Percentiles rank a stretch among this genome's conserved stretches.
These are phyloP conservation scores for Fusarium solani-melongenae DNA, from an alignment of 2,329 filamentous ascomycete genomes.

Conservation along the genomic window DNA sequence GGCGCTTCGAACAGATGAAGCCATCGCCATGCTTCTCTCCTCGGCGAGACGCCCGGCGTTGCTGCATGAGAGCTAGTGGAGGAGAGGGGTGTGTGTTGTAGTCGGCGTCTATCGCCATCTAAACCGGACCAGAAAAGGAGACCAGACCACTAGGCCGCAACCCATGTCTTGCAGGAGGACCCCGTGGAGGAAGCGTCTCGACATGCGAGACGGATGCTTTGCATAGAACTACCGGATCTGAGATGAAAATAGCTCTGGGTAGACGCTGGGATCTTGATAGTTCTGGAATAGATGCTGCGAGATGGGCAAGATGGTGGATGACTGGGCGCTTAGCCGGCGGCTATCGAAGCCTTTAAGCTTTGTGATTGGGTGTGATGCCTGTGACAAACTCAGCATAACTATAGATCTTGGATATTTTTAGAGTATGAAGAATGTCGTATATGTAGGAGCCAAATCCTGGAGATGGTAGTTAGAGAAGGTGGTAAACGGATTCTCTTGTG, in stretches of 20 bases:
- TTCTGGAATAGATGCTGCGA: constrained; percentile 27
- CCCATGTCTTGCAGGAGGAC: constrained; percentile 12
- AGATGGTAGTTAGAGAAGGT: background rate
- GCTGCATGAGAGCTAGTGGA: constrained; percentile 17
- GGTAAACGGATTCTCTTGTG: constrained; percentile 16
- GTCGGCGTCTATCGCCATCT: constrained; percentile 25
- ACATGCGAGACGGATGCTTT: constrained; percentile 19
- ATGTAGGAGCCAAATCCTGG: constrained; percentile 11
- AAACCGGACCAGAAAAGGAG: constrained; percentile 8
- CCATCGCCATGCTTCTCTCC: background rate
- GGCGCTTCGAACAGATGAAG: constrained; percentile 20
- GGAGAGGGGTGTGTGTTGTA: constrained; percentile 10
- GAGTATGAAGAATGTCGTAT: constrained; percentile 3
- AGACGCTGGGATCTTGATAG: constrained; percentile 25
- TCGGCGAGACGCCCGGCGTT: constrained; percentile 35
- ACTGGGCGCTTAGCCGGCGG: constrained; percentile 43
- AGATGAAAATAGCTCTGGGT: constrained; percentile 26
- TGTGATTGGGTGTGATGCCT: constrained; percentile 25
- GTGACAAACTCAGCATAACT: constrained; percentile 6
- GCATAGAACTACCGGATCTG: constrained; percentile 23
- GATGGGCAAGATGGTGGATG: constrained; percentile 22
- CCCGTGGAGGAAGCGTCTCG: background rate
- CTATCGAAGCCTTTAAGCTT: constrained; percentile 18
- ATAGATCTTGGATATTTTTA: constrained; percentile 25
- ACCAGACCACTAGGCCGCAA: background rate